Evolutionary conservation across 2,329 filamentous ascomycete species (phyloP).

Genomic region (Aspergillus persii): DNA sequence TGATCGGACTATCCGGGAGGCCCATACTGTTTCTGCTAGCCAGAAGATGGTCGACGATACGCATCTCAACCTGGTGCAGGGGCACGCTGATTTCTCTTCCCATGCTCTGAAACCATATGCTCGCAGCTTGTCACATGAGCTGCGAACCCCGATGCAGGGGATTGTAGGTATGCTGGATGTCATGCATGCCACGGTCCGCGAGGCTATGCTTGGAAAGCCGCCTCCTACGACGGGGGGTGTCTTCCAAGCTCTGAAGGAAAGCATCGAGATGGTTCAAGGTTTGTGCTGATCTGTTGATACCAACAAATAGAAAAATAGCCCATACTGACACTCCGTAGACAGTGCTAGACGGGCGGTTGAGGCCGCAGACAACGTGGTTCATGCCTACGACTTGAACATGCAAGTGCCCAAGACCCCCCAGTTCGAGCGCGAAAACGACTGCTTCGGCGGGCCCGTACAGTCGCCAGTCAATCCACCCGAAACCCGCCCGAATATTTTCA

Average conservation of each 20-base stretch:
- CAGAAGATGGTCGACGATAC: slow-evolving; percentile 19
- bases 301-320: neutral
- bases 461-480: slow-evolving; percentile 27
- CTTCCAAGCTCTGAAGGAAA: slow-evolving; percentile 63
- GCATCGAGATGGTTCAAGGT: slow-evolving; percentile 71
- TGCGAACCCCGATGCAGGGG: slow-evolving; percentile 72
- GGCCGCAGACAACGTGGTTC: slow-evolving; percentile 72
- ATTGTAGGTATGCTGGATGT: slow-evolving; percentile 75
- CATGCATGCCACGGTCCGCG: slow-evolving; percentile 70
- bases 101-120: slow-evolving; percentile 70
- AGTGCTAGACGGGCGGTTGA: slow-evolving; percentile 70
- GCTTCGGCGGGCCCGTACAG: slow-evolving; percentile 26
- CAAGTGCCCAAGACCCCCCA: slow-evolving; percentile 65
- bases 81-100: slow-evolving; percentile 54
- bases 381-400: slow-evolving; percentile 74
- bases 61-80: slow-evolving; percentile 52
- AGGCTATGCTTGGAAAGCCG: slow-evolving; percentile 57
- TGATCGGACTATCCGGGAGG: slow-evolving; percentile 25
- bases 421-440: slow-evolving; percentile 39
- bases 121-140: slow-evolving; percentile 68
- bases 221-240: slow-evolving; percentile 53
- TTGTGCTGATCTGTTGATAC: slow-evolving; percentile 16
- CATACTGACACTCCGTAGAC: slow-evolving; percentile 45
- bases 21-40: slow-evolving; percentile 23
- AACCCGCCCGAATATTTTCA: slow-evolving; percentile 39